These are phyloP conservation scores for Russula vinacea DNA, from an alignment of 768 basidiomycete species.

Conservation along the genomic window DNA sequence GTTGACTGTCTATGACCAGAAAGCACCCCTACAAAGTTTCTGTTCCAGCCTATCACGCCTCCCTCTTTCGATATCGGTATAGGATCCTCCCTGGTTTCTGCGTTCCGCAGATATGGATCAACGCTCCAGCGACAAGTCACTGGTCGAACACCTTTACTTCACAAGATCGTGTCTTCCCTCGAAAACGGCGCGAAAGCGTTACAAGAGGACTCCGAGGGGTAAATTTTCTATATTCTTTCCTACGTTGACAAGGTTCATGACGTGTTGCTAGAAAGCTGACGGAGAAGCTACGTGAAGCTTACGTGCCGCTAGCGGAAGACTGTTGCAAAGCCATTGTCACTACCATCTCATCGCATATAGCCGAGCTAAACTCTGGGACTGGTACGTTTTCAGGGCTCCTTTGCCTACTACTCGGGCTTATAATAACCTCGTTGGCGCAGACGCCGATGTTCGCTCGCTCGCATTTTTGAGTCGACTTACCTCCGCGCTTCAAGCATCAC, in stretches of 20 bases:
- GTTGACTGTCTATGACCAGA: slow-evolving; percentile 39
- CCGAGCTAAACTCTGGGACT: slow-evolving; percentile 16
- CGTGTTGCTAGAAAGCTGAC: slow-evolving; percentile 57
- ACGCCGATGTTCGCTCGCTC: slow-evolving; percentile 19
- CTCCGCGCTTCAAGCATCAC: slow-evolving; percentile 25
- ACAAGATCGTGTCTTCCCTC: slow-evolving; percentile 53
- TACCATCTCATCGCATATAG: slow-evolving; percentile 13
- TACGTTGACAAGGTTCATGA: slow-evolving; percentile 27
- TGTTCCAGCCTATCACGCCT: slow-evolving; percentile 56
- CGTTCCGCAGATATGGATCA: slow-evolving; percentile 62
- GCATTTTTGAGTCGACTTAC: slow-evolving; percentile 29
- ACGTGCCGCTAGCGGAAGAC: slow-evolving; percentile 17
- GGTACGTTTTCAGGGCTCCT: background rate
- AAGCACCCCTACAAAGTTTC: slow-evolving; percentile 48
- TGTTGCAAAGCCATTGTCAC: slow-evolving; percentile 19
- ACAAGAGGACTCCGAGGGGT: slow-evolving; percentile 51
- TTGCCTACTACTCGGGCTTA: background rate
- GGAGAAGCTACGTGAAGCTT: slow-evolving; percentile 41
- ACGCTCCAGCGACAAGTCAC: slow-evolving; percentile 60
- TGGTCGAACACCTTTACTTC: slow-evolving; percentile 60
- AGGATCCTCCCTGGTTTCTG: slow-evolving; percentile 40
- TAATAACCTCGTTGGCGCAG: background rate
- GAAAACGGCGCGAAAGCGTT: slow-evolving; percentile 59
- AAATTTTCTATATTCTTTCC: background rate
- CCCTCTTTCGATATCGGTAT: slow-evolving; percentile 42